Percentiles rank a stretch among this genome's conserved stretches.
Conservation (phyloP, 768 basidiomycete species). For the Phanerochaete sordida region DNA sequence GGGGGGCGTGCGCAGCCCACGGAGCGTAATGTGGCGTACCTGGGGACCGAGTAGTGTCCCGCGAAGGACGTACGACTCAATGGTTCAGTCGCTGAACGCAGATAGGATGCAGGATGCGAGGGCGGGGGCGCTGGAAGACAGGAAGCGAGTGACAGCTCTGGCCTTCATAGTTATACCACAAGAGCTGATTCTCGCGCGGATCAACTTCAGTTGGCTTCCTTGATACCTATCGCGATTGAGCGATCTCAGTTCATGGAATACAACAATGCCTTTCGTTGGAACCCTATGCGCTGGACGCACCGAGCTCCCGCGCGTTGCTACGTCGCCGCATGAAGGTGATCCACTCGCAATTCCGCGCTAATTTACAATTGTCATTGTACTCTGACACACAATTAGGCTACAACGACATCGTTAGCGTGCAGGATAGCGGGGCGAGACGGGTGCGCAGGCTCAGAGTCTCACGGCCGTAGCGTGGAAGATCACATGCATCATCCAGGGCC, state of each 20-base stretch:
- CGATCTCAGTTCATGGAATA: not conserved
- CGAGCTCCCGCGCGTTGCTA: not conserved
- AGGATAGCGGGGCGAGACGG: not conserved
- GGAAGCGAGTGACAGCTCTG: not conserved
- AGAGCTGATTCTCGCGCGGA: not conserved
- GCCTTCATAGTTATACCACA: not conserved
- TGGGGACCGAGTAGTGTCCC: not conserved
- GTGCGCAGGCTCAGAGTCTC: not conserved
- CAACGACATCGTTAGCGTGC: not conserved
- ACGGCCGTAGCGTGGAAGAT: not conserved
- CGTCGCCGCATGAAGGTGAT: not conserved
- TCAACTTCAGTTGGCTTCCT: not conserved
- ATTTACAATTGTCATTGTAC: not conserved
- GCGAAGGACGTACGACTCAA: not conserved
- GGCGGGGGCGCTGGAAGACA: not conserved
- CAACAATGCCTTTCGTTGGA: not conserved
- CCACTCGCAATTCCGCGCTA: not conserved
- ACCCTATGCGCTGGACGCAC: not conserved
- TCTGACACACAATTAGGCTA: constrained; percentile 5
- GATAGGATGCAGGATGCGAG: not conserved
- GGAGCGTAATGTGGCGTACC: not conserved
- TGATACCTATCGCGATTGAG: not conserved
- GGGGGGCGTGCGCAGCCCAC: not conserved
- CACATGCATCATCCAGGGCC: not conserved
- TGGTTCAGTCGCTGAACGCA: not conserved